phyloP scores from a whole-genome alignment of 345 rosid species.

The Isatis tinctoria region DNA sequence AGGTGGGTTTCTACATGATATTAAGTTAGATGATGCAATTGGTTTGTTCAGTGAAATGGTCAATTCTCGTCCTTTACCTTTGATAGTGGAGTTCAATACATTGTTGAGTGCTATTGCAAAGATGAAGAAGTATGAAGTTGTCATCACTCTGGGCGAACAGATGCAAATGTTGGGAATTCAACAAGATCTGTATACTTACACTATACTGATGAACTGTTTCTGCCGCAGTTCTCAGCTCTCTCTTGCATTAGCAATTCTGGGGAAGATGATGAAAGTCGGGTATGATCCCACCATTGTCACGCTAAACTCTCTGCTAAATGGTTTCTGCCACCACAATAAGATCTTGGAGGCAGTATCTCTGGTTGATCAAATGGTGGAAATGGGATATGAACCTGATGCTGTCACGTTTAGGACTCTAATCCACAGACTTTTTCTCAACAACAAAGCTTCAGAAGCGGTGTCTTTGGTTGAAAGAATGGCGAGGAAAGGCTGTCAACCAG shows the following conservation, averaged over 20 bases:
- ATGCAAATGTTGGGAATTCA: too few relatives aligned
- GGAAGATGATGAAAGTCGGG: background rate
- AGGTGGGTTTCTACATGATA: too few relatives aligned
- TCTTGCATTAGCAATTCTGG: background rate
- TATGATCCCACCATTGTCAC: background rate
- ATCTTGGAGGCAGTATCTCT: background rate
- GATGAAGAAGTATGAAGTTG: too few relatives aligned
- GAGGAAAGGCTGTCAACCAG: background rate
- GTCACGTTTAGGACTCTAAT: background rate
- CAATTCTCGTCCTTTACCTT: too few relatives aligned
- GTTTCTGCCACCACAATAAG: background rate
- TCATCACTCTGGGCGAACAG: too few relatives aligned
- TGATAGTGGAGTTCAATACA: too few relatives aligned
- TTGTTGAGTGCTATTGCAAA: background rate
- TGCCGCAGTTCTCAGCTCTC: background rate
- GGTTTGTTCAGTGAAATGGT: too few relatives aligned
- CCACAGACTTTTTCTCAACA: background rate
- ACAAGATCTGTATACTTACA: background rate
- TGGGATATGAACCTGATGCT: background rate
- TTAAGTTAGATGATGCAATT: too few relatives aligned
- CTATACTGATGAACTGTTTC: background rate
- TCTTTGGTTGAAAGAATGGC: background rate
- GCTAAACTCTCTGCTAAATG: accelerated
- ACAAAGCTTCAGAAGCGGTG: background rate
- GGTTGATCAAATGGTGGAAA: background rate